Conservation (phyloP, 129 eudicot species). For the Helichrysum umbraculigerum region DNA sequence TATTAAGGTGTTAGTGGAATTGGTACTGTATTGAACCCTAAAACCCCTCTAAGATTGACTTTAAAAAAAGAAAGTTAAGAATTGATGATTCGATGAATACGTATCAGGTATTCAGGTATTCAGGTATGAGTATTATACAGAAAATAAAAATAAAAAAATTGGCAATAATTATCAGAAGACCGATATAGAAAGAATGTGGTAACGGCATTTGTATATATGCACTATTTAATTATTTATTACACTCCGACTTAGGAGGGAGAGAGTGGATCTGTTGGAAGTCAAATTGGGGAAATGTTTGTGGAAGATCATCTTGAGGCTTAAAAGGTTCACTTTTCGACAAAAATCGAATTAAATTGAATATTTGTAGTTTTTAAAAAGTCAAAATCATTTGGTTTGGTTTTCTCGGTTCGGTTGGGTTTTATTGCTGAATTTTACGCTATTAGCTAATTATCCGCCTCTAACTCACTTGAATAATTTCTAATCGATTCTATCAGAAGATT, state of each 20-base stretch:
- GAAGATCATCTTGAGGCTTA: neutral
- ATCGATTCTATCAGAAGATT: no score
- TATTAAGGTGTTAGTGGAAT: neutral
- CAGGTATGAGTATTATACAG: no score
- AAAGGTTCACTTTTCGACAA: no score
- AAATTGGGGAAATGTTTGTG: slow-evolving; percentile 8
- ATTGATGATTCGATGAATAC: neutral
- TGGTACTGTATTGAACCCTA: neutral
- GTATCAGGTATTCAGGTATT: no score
- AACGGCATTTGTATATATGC: neutral
- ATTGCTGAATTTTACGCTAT: no score
- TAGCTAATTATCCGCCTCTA: no score
- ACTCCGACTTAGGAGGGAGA: neutral
- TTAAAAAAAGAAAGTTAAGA: neutral
- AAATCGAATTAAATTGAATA: no score
- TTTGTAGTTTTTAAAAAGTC: no score
- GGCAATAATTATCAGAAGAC: neutral
- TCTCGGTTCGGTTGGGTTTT: no score
- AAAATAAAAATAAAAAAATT: neutral
- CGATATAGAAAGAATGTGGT: neutral
- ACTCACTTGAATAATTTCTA: no score
- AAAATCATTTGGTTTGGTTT: no score
- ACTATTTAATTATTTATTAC: neutral
- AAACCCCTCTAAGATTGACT: neutral
- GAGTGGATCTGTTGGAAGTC: neutral